A percentile compares a stretch with the other conserved stretches of the same genome.
phyloP scores from a whole-genome alignment of 2,329 filamentous ascomycete genomes.

The Talaromyces funiculosus region DNA sequence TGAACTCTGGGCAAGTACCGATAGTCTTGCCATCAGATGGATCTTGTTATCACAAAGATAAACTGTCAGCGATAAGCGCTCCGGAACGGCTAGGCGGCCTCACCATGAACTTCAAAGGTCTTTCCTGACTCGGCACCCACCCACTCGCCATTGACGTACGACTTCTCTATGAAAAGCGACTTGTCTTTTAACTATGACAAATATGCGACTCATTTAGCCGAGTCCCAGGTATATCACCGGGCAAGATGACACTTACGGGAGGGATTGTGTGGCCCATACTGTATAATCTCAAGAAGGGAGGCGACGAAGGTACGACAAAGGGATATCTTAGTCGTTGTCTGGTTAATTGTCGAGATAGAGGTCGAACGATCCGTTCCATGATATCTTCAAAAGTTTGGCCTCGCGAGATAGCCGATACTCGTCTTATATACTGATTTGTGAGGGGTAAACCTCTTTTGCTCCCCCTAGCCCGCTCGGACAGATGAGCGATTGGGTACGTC shows the following conservation, averaged over 20 bases:
- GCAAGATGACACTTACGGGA: slow-evolving; percentile 25
- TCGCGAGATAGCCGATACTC: background rate
- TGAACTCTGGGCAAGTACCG: slow-evolving; percentile 76
- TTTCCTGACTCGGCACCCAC: slow-evolving; percentile 76
- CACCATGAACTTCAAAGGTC: slow-evolving; percentile 81
- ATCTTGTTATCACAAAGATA: slow-evolving; percentile 47
- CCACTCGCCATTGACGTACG: slow-evolving; percentile 93
- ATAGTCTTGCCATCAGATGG: slow-evolving; percentile 77
- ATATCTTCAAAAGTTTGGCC: background rate
- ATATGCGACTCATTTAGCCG: slow-evolving; percentile 9
- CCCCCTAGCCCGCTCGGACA: background rate
- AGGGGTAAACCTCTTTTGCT: slow-evolving; percentile 5
- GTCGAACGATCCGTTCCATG: slow-evolving; percentile 34
- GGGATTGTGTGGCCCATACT: slow-evolving; percentile 40
- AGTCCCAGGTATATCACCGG: background rate
- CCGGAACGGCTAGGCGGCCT: slow-evolving; percentile 6
- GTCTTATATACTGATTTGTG: background rate
- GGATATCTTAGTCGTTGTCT: slow-evolving; percentile 32
- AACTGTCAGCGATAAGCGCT: background rate
- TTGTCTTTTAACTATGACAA: slow-evolving; percentile 64
- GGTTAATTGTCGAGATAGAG: slow-evolving; percentile 32
- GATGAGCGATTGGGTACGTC: background rate
- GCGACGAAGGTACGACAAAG: slow-evolving; percentile 28
- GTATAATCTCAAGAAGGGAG: slow-evolving; percentile 29
- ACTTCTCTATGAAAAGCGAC: slow-evolving; percentile 75